phyloP scores from a whole-genome alignment of 352 stramenopile genomes.

The Blastocystis sp. region DNA sequence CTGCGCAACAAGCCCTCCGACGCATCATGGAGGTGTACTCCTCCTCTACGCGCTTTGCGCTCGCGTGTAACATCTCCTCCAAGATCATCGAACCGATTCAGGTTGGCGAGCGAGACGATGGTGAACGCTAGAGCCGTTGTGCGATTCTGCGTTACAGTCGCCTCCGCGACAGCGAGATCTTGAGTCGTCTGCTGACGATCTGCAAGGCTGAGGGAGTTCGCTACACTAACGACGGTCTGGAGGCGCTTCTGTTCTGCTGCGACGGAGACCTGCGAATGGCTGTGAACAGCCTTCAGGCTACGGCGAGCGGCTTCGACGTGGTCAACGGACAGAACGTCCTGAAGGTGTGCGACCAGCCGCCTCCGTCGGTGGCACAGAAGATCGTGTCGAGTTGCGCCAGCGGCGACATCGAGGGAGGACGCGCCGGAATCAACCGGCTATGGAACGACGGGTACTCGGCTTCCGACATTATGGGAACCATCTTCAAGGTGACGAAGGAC shows the following conservation, averaged over 20 bases:
- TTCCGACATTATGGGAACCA: conserved; percentile 89
- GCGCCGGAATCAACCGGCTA: conserved; percentile 68
- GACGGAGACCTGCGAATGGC: conserved; percentile 97
- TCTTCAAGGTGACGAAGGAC: conserved; percentile 87
- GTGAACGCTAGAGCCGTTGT: conserved; percentile 74
- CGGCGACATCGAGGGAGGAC: conserved; percentile 73
- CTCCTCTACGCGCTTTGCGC: conserved; percentile 87
- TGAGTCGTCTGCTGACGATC: conserved; percentile 80
- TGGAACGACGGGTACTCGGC: conserved; percentile 79
- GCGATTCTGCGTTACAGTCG: conserved; percentile 90
- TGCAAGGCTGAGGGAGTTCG: conserved; percentile 77
- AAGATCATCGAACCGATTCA: conserved; percentile 98
- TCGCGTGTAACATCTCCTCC: conserved; percentile 94
- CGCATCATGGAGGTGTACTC: conserved; percentile 97
- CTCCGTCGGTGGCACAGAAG: conserved; percentile 75
- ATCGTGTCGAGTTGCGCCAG: conserved; percentile 76
- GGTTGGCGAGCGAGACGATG: background rate
- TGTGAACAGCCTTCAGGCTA: conserved; percentile 96
- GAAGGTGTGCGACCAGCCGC: conserved; percentile 85
- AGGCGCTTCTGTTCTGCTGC: conserved; percentile 92
- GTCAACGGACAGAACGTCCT: conserved; percentile 89
- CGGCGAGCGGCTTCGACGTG: conserved; percentile 80
- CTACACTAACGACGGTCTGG: conserved; percentile 77
- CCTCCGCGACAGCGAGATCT: conserved; percentile 85
- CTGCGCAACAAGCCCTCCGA: conserved; percentile 88